Conservation (phyloP, 176 grass and related monocot genomes). For the Carex kokanica region DNA sequence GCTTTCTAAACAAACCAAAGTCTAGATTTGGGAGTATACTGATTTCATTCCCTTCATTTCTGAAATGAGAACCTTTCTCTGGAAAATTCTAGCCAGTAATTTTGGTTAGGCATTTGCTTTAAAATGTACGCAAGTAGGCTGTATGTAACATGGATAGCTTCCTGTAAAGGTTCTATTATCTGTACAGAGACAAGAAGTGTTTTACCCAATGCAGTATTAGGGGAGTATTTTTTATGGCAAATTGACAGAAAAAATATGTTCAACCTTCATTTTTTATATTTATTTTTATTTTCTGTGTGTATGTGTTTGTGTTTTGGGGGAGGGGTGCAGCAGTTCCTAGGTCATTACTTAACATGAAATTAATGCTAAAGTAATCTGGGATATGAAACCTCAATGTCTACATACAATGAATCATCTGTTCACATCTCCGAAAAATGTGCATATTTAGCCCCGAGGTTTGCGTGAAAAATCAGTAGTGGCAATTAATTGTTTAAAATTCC, state of each 20-base stretch:
- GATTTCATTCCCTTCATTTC: background rate
- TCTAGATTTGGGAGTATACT: background rate
- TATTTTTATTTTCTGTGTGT: background rate
- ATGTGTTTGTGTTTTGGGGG: background rate
- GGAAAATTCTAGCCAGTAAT: background rate
- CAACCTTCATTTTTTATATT: background rate
- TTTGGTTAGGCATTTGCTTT: background rate
- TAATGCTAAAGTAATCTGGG: background rate
- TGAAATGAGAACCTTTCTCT: background rate
- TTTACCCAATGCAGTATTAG: background rate
- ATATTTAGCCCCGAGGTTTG: background rate
- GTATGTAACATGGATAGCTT: slow-evolving; percentile 18
- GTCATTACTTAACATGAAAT: background rate
- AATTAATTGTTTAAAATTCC: background rate
- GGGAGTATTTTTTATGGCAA: background rate
- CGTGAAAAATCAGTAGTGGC: background rate
- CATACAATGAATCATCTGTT: background rate
- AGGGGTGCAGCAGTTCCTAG: background rate
- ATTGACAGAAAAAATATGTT: background rate
- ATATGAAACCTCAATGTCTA: background rate
- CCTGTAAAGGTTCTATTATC: slow-evolving; percentile 5
- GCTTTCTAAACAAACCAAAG: background rate
- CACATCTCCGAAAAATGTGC: background rate
- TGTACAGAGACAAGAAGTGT: background rate
- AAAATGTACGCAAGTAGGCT: background rate